A percentile compares a stretch with the other conserved stretches of the same genome.
Conservation (phyloP, 768 basidiomycete genomes). For the Russula virescens region DNA sequence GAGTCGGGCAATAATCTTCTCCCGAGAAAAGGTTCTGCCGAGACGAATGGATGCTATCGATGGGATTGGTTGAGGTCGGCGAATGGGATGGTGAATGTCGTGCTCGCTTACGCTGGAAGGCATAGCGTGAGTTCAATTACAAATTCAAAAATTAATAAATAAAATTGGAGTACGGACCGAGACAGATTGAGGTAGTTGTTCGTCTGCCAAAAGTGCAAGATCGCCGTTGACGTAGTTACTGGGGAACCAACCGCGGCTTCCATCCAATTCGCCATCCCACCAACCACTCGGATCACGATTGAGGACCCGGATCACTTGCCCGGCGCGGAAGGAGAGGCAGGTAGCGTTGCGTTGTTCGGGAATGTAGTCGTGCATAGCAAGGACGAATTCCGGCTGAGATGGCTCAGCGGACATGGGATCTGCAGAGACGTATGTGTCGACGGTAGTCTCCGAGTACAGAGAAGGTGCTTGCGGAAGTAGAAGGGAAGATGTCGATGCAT, state of each 20-base stretch:
- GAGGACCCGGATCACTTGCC: slow-evolving; percentile 87
- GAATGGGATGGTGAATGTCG: slow-evolving; percentile 22
- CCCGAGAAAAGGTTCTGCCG: slow-evolving; percentile 19
- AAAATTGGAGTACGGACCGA: slow-evolving; percentile 34
- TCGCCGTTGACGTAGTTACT: slow-evolving; percentile 88
- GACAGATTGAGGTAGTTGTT: slow-evolving; percentile 42
- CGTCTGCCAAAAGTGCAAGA: slow-evolving; percentile 50
- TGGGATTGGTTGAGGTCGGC: slow-evolving; percentile 9
- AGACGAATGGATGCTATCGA: slow-evolving; percentile 11
- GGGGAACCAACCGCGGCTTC: slow-evolving; percentile 93
- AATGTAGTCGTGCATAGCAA: slow-evolving; percentile 88
- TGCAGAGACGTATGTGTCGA: slow-evolving; percentile 21
- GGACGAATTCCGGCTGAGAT: slow-evolving; percentile 60
- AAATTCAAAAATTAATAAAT: not conserved
- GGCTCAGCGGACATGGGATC: slow-evolving; percentile 12
- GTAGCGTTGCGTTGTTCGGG: slow-evolving; percentile 67
- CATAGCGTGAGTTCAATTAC: not conserved
- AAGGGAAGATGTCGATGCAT: slow-evolving; percentile 27
- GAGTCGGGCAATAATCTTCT: slow-evolving; percentile 54
- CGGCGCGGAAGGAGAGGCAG: slow-evolving; percentile 84
- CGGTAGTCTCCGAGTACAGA: slow-evolving; percentile 26
- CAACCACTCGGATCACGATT: slow-evolving; percentile 86
- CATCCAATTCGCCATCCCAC: slow-evolving; percentile 97
- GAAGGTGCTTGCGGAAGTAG: slow-evolving; percentile 27
- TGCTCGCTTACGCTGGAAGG: slow-evolving; percentile 27